Base-by-base conservation (phyloP, 2,329 filamentous ascomycete genomes). In the Exophiala sp. region DNA sequence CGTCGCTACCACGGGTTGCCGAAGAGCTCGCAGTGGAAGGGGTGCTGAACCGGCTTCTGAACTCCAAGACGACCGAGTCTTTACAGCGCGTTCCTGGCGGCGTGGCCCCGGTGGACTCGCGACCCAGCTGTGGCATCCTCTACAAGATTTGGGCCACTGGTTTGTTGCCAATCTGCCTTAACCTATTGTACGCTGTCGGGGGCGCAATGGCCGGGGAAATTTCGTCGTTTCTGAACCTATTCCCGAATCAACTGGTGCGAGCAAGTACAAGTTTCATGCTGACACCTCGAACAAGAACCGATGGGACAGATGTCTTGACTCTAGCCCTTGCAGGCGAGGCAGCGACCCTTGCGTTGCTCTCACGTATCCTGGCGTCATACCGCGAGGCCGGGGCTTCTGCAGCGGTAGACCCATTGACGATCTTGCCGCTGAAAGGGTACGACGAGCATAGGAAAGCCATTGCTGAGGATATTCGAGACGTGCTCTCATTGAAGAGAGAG, bases 141-240 rank as follows among this genome's bases (percentile, higher is more conserved):
- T 95, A 95, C 70, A 79, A 79, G 45, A 90, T 97, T 62, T 98
- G 93, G 93, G 81, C 82, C 16, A 85, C 87, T 58, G 93, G 88
- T 1, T 79, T 97, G 50, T 74, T 98, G 2, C 93, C 93, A 0
- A 73, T 98, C 14, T 84, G 91, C 53, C 77, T 98, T 38, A 97
- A 97, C 66, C 75, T 98, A 22, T 78, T 98, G 16, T 81, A 85
- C 52, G 82, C 86, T 9, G 81, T 98, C 14, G 88, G 89, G 9
- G 78, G 82, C 1, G 85, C 87, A 1, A 81, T 95, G 40, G 90
- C 89, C 0, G 81, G 84, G 0, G 93, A 98, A 66, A 81, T 97
- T 4, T 80, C 86, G 0, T 83, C 83, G 50, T 94, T 97, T 64
- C 76, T 98, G 22, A 95, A 94, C 63, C 85, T 89, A 64, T 98